Evolutionary conservation across 2,329 filamentous ascomycete genomes (phyloP), one percentile per base, ranked within the genome.

Genomic region (Trichoderma hamatum): DNA sequence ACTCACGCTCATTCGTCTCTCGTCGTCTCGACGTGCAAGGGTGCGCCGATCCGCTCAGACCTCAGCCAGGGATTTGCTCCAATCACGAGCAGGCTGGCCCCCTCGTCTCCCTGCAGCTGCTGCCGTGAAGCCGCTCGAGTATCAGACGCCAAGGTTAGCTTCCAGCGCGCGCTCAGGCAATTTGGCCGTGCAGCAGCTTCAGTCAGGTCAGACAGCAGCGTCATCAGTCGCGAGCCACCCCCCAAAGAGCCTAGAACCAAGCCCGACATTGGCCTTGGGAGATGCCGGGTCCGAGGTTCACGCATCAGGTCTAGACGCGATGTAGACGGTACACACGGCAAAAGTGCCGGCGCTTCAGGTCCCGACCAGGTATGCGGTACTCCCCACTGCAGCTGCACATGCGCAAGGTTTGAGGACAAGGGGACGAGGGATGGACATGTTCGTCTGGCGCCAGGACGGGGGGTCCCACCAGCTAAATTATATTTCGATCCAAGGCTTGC

Each of bases 221-320:
- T 67, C 54, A 67, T 67, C 64, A 49, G 49, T n/a, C 39, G 14
- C 24, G n/a, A n/a, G n/a, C n/a, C n/a, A n/a, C n/a, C n/a, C n/a
- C n/a, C n/a, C n/a, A n/a, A n/a, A 34, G 30, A 56, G 28, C 30
- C 16, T 24, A 49, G 39, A 32, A 28, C 14, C 39, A 51, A 63
- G 60, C 21, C 26, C 19, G 46, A n/a, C 46, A 24, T 21, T 55
- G 39, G 28, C 14, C 28, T 30, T 36, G 6, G n/a, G 3, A 13
- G 5, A 49, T 49, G 46, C 61, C 49, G 51, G 24, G 34, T 30
- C 61, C 32, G 49, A 64, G 49, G 61, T 26, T 32, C 24, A 9
- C 43, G 36, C 49, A 32, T 46, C 36, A 26, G 52, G 46, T 19
- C 36, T 28, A 30, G 46, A 34, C 26, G 46, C 26, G 32, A 49